phyloP scores from a whole-genome alignment of 345 rosid species.

The Cardiospermum halicacabum region DNA sequence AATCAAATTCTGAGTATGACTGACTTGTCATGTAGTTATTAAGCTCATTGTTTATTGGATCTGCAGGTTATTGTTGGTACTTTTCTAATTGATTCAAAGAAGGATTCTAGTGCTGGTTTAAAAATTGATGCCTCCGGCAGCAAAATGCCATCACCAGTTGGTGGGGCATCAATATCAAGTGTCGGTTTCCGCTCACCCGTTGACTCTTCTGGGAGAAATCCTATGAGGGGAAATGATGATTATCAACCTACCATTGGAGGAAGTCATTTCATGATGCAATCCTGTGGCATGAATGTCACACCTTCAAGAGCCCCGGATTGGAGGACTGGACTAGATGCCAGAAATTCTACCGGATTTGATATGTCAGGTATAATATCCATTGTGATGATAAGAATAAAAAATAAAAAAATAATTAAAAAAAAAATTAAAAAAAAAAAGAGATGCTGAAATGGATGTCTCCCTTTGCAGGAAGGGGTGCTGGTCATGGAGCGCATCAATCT shows the following conservation, averaged over 20 bases:
- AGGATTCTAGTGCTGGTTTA: slow-evolving; percentile 31
- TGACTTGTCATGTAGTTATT: neutral
- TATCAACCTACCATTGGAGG: slow-evolving; percentile 39
- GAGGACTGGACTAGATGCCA: slow-evolving; percentile 36
- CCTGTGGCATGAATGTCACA: slow-evolving; percentile 38
- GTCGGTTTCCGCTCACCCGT: slow-evolving; percentile 41
- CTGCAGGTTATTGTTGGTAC: slow-evolving; percentile 68
- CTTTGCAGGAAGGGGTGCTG: slow-evolving; percentile 47
- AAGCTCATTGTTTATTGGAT: slow-evolving; percentile 5
- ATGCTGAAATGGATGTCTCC: slow-evolving; percentile 9
- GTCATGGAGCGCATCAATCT: slow-evolving; percentile 41
- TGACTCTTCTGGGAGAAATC: slow-evolving; percentile 48
- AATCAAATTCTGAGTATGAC: neutral
- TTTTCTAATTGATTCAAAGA: slow-evolving; percentile 52
- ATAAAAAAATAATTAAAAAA: neutral
- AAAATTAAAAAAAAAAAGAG: neutral
- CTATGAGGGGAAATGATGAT: slow-evolving; percentile 36
- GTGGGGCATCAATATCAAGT: slow-evolving; percentile 34
- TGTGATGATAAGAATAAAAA: neutral
- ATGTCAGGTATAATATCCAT: slow-evolving; percentile 39
- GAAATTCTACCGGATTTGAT: slow-evolving; percentile 38
- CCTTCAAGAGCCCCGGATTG: slow-evolving; percentile 45
- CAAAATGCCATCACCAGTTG: slow-evolving; percentile 52
- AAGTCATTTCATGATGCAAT: slow-evolving; percentile 50
- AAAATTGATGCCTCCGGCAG: slow-evolving; percentile 48